A percentile compares a stretch with the other conserved stretches of the same genome.
phyloP scores from a whole-genome alignment of 345 rosid genomes.

The Ceriops decandra region DNA sequence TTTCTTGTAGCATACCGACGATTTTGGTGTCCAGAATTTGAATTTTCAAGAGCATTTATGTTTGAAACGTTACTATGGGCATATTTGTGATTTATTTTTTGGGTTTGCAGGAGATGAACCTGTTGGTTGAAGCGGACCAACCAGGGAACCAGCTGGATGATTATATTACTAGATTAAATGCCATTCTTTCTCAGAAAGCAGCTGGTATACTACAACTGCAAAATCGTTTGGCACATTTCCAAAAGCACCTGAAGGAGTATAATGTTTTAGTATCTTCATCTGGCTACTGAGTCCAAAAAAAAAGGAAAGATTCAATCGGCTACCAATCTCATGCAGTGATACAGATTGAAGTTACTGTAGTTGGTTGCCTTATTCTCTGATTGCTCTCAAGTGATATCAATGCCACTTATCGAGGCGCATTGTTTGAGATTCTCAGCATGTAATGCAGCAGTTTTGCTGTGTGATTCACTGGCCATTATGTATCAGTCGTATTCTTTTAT shows the following conservation, averaged over 20 bases:
- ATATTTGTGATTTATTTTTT: neutral
- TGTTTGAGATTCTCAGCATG: neutral
- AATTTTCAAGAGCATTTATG: neutral
- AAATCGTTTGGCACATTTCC: slow-evolving; percentile 74
- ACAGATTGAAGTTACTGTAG: neutral
- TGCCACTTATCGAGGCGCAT: slow-evolving; percentile 8
- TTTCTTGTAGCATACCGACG: neutral
- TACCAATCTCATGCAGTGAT: slow-evolving; percentile 1
- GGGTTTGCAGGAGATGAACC: slow-evolving; percentile 76
- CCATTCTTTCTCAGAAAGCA: slow-evolving; percentile 81
- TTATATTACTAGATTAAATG: slow-evolving; percentile 63
- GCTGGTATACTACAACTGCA: slow-evolving; percentile 84
- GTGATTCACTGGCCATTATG: slow-evolving; percentile 8
- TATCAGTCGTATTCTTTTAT: slow-evolving; percentile 14
- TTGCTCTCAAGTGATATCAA: neutral
- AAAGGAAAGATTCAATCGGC: no score
- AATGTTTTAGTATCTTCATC: slow-evolving; percentile 73
- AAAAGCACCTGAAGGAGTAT: slow-evolving; percentile 87
- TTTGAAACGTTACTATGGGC: neutral
- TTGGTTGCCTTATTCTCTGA: neutral
- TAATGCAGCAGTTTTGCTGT: slow-evolving; percentile 15
- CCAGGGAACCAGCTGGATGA: slow-evolving; percentile 92
- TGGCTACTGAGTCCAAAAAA: slow-evolving; percentile 43
- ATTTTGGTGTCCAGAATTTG: neutral
- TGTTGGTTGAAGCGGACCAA: slow-evolving; percentile 88